A percentile compares a stretch with the other conserved stretches of the same genome.
Evolutionary conservation across 2,329 filamentous ascomycete species (phyloP).

Genomic region (Elsinoe arachidis): DNA sequence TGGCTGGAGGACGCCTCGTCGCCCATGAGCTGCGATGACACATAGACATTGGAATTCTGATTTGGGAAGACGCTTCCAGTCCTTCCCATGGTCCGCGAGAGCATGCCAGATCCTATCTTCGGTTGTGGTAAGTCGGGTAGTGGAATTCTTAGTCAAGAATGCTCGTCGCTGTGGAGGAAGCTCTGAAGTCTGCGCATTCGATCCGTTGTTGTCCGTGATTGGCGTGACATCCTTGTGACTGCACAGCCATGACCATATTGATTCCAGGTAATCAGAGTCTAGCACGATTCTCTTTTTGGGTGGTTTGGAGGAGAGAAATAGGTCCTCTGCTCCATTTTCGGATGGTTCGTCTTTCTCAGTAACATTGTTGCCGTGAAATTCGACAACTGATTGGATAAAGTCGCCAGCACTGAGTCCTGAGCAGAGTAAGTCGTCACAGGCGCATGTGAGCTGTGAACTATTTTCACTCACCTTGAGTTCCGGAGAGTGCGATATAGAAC

Average conservation of each 20-base stretch:
- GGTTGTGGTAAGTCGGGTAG: conserved; percentile 41
- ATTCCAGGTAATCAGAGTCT: conserved; percentile 44
- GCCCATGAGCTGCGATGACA: conserved; percentile 48
- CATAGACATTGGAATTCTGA: conserved; percentile 50
- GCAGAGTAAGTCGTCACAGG: conserved; percentile 7
- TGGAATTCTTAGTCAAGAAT: conserved; percentile 6
- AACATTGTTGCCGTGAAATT: conserved; percentile 25
- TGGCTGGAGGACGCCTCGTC: conserved; percentile 49
- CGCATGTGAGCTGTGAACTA: neutral
- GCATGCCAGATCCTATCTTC: conserved; percentile 52
- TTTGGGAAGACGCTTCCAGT: conserved; percentile 44
- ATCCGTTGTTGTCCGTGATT: conserved; percentile 19
- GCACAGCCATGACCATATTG: conserved; percentile 50
- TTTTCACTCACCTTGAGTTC: conserved; percentile 45
- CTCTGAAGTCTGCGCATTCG: neutral
- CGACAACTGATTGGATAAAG: conserved; percentile 31
- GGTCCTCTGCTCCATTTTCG: conserved; percentile 15
- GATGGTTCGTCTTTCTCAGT: neutral
- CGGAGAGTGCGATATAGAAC: conserved; percentile 50
- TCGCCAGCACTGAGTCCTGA: conserved; percentile 34
- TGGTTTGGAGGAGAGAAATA: conserved; percentile 22
- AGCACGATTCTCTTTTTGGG: conserved; percentile 24
- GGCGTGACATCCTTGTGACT: conserved; percentile 46
- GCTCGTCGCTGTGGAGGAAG: neutral
- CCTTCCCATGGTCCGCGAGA: conserved; percentile 51